A percentile compares a stretch with the other conserved stretches of the same genome.
Evolutionary conservation across 306 rosid genomes (phyloP).

Genomic region (apple (Malus domestica)): ASM211411v1 NC_041804.1:6549001-6549500

Average conservation of each 20-base stretch:
- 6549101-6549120: slow-evolving; percentile 53
- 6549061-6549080: background rate
- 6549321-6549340: background rate
- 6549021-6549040: background rate
- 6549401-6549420: background rate
- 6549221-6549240: background rate
- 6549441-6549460: slow-evolving; percentile 40
- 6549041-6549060: background rate
- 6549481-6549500: slow-evolving; percentile 40
- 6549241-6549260: background rate
- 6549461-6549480: slow-evolving; percentile 48
- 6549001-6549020: background rate
- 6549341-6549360: background rate
- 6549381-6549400: background rate
- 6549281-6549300: slow-evolving; percentile 71
- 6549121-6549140: slow-evolving; percentile 77
- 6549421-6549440: slow-evolving; percentile 52
- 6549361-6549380: background rate
- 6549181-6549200: slow-evolving; percentile 55
- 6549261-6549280: background rate
- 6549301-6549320: slow-evolving; percentile 80
- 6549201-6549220: slow-evolving; percentile 25
- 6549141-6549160: slow-evolving; percentile 52
- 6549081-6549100: background rate
- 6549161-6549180: slow-evolving; percentile 30